A percentile compares a stretch with the other conserved stretches of the same genome.
phyloP scores from a whole-genome alignment of 805 yeast genomes.

The Brettanomyces anomalus region DNA sequence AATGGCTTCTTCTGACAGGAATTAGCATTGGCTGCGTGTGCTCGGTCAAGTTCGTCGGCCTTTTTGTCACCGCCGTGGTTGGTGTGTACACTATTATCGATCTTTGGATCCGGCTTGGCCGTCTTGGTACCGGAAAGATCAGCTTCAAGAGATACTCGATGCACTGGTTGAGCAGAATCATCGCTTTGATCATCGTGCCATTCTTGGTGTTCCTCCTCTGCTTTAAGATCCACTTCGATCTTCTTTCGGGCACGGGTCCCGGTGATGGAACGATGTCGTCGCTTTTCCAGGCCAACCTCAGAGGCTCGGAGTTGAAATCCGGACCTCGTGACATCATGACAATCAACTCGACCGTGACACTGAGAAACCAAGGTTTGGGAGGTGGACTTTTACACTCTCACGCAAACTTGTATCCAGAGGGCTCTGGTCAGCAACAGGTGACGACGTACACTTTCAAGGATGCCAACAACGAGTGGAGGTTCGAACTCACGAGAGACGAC shows the following conservation, averaged over 20 bases:
- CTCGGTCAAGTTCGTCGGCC: slow-evolving; percentile 95
- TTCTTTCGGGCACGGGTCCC: slow-evolving; percentile 75
- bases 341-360: slow-evolving; percentile 46
- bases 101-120: slow-evolving; percentile 84
- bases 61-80: slow-evolving; percentile 78
- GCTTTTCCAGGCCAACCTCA: slow-evolving; percentile 69
- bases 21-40: slow-evolving; percentile 81
- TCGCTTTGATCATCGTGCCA: slow-evolving; percentile 65
- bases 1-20: slow-evolving; percentile 83
- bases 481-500: slow-evolving; percentile 50
- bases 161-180: slow-evolving; percentile 70
- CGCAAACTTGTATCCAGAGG: slow-evolving; percentile 74
- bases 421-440: slow-evolving; percentile 88
- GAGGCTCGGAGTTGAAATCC: slow-evolving; percentile 50
- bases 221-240: slow-evolving; percentile 73
- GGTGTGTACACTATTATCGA: slow-evolving; percentile 89
- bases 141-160: slow-evolving; percentile 26
- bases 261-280: slow-evolving; percentile 66
- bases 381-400: slow-evolving; percentile 86
- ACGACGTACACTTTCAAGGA: slow-evolving; percentile 96
- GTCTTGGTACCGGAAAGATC: slow-evolving; percentile 26
- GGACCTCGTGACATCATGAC: slow-evolving; percentile 60
- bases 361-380: slow-evolving; percentile 62
- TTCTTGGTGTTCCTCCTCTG: slow-evolving; percentile 54
- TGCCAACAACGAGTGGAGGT: slow-evolving; percentile 71